Base-by-base conservation (phyloP, 306 rosid genomes). In the Prunus armeniaca region DNA sequence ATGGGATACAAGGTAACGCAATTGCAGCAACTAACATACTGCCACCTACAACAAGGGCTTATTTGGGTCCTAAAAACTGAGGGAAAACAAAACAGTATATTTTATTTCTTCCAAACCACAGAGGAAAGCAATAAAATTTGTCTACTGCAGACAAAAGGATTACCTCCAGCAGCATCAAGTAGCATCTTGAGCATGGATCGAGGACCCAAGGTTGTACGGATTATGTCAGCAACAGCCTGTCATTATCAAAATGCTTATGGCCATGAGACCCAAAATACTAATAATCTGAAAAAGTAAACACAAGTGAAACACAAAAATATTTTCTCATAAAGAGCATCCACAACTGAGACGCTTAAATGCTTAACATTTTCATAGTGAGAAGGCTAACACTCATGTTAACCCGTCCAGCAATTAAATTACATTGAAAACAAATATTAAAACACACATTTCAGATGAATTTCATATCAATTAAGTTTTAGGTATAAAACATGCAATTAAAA, bases 141-240 rank as follows among this genome's bases (percentile, higher is more conserved):
- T 45, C 45, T 11, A 17, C 57, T 9, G 4, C 45, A 61, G 27
- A 61, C 43, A 20, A 63, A 62, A 74, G 12, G n/a, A 32, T 62
- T 58, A 93, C 98, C 97, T 84, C 98, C 98, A 6, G 43, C 1
- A 32, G 96, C 91, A 78, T 93, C 97, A 24, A 93, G 91, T 46
- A 93, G 85, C 98, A 93, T 93, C 83, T 93, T 93, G 73, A 93
- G 84, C 98, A 93, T 93, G 82, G 98, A 91, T 80, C 98, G 89
- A 20, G 98, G 98, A 22, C 98, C 98, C 90, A 93, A 72, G 1
- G 98, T 93, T 56, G 98, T 93, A 34, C 98, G 93, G 27, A 93
- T 90, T 69, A 93, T 91, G 79, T 93, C 98, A 55, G 97, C 97
- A 76, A 93, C 98, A 72, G 98, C 97, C 98, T 93, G 61, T 18